Evolutionary conservation across 495 filamentous ascomycete species (phyloP).

Genomic region (Parachaetomium inaequale): DNA sequence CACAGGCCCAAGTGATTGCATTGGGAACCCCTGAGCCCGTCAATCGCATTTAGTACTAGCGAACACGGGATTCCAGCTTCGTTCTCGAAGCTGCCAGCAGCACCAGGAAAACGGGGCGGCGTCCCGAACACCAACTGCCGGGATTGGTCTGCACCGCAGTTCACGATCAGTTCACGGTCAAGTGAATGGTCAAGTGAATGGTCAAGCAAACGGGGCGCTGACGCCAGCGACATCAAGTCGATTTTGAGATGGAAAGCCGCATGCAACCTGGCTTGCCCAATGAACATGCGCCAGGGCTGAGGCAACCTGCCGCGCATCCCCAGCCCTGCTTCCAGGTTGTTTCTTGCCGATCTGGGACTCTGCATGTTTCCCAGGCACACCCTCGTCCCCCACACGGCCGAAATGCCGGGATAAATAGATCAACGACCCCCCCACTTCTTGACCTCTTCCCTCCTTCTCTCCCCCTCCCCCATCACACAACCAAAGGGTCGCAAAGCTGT

Average conservation of each 20-base stretch:
- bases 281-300: neutral
- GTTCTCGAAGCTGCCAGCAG: neutral
- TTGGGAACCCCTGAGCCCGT: neutral
- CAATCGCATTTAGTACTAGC: neutral
- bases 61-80: neutral
- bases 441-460: conserved; percentile 29
- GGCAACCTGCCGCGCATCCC: conserved; percentile 11
- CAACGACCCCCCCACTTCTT: conserved; percentile 27
- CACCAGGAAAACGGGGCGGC: too few relatives aligned
- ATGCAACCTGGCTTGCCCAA: neutral
- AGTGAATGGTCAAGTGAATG: neutral
- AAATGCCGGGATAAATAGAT: conserved; percentile 42
- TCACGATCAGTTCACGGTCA: neutral
- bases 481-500: conserved; percentile 52
- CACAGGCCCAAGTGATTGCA: neutral
- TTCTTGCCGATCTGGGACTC: conserved; percentile 22
- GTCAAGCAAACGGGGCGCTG: conserved; percentile 1
- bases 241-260: neutral
- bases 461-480: conserved; percentile 46
- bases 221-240: neutral
- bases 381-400: conserved; percentile 5
- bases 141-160: neutral
- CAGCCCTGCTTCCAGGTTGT: conserved; percentile 23
- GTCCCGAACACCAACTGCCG: too few relatives aligned
- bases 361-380: conserved; percentile 20